These are phyloP conservation scores for Penicillium desertorum DNA, from an alignment of 495 filamentous ascomycete genomes.

Conservation along the genomic window DNA sequence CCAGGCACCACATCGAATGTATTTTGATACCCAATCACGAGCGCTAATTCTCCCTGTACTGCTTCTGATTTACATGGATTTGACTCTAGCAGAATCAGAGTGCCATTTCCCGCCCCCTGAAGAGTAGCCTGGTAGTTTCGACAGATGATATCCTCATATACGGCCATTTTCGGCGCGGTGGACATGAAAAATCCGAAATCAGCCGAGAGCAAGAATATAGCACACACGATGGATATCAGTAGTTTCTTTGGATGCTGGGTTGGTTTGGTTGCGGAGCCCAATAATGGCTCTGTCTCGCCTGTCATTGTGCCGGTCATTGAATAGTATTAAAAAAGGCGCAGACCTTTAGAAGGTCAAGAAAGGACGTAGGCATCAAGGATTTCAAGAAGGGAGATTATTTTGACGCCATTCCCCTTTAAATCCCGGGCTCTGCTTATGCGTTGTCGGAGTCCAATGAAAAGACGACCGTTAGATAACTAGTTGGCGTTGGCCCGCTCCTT, in stretches of 20 bases:
- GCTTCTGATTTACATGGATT: conserved; percentile 41
- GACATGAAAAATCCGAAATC: conserved; percentile 34
- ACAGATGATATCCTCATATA: conserved; percentile 46
- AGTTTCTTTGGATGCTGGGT: conserved; percentile 18
- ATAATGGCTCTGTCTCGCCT: neutral
- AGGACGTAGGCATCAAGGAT: neutral
- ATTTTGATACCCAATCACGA: conserved; percentile 43
- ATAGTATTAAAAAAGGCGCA: neutral
- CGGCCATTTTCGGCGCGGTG: conserved; percentile 34
- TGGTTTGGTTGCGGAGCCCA: neutral
- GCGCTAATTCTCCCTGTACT: conserved; percentile 45
- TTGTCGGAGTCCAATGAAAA: neutral
- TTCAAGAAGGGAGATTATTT: neutral
- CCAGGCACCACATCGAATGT: conserved; percentile 40
- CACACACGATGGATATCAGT: conserved; percentile 19
- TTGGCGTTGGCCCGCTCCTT: neutral
- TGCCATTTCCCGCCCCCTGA: neutral
- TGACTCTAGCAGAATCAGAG: neutral
- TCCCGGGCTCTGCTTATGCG: neutral
- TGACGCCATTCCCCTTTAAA: neutral
- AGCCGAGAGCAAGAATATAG: conserved; percentile 17
- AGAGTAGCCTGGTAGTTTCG: conserved; percentile 28
- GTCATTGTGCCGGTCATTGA: neutral
- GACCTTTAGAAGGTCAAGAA: neutral
- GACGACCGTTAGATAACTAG: neutral